Evolutionary conservation across 176 grass and related monocot species (phyloP).

Genomic region (Eleusine coracana): DNA sequence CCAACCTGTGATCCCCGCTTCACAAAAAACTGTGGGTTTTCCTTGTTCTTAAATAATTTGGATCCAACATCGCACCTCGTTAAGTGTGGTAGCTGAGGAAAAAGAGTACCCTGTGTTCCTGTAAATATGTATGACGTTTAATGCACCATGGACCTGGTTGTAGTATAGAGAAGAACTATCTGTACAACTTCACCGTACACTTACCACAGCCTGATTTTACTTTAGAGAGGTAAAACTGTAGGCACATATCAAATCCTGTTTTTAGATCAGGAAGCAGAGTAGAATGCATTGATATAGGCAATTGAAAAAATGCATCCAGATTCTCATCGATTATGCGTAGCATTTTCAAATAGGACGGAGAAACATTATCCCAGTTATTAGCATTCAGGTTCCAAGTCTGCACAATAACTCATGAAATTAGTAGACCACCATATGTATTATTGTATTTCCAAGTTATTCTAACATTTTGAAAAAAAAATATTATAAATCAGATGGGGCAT

Average conservation of each 20-base stretch:
- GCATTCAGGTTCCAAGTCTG: conserved; percentile 72
- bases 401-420: conserved; percentile 36
- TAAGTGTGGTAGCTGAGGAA: conserved; percentile 74
- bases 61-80: conserved; percentile 91
- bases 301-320: conserved; percentile 66
- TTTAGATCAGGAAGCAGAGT: conserved; percentile 69
- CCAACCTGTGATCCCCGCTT: conserved; percentile 77
- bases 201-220: conserved; percentile 77
- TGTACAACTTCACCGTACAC: conserved; percentile 27
- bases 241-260: conserved; percentile 63
- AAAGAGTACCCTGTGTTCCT: conserved; percentile 64
- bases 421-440: conserved; percentile 3
- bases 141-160: not conserved
- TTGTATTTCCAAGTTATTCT: conserved; percentile 35
- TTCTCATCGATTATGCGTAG: conserved; percentile 65
- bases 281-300: conserved; percentile 71
- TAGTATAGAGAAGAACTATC: not conserved
- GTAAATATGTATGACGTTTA: conserved; percentile 32
- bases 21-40: conserved; percentile 54
- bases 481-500: conserved; percentile 23
- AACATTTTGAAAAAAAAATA: conserved; percentile 46
- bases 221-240: conserved; percentile 71
- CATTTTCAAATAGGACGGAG: conserved; percentile 73
- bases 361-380: conserved; percentile 61
- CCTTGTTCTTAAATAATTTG: conserved; percentile 86